Evolutionary conservation across 768 basidiomycete genomes (phyloP).

Genomic region (Daedalea quercina): DNA sequence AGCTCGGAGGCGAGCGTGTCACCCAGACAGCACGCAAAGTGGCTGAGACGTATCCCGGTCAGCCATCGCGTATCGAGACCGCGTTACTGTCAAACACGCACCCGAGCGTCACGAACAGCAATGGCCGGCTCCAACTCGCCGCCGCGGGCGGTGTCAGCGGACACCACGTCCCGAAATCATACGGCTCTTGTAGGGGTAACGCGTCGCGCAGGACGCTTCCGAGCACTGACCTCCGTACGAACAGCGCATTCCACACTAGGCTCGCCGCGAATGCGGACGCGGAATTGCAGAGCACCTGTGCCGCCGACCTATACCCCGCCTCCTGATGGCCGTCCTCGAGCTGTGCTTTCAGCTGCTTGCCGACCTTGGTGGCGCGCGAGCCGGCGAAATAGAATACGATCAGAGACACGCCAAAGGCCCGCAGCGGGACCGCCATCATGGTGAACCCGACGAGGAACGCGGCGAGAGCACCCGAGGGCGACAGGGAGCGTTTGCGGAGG

Average conservation of each 20-base stretch:
- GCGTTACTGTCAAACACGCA: conserved; percentile 29
- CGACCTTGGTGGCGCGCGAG: conserved; percentile 81
- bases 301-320: conserved; percentile 66
- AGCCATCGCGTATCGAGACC: background rate
- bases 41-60: conserved; percentile 35
- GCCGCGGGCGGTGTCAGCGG: conserved; percentile 40
- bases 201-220: conserved; percentile 2
- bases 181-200: conserved; percentile 20
- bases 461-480: conserved; percentile 65
- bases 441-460: conserved; percentile 74
- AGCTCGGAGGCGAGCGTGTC: conserved; percentile 93
- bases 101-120: conserved; percentile 66
- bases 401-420: conserved; percentile 58
- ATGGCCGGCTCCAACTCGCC: conserved; percentile 48
- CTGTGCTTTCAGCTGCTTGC: conserved; percentile 65
- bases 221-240: conserved; percentile 35
- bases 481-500: conserved; percentile 65
- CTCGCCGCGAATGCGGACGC: conserved; percentile 54
- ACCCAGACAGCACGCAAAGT: conserved; percentile 84
- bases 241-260: conserved; percentile 57
- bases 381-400: conserved; percentile 77
- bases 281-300: conserved; percentile 84
- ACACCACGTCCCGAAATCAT: conserved; percentile 51
- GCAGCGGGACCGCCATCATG: conserved; percentile 61
- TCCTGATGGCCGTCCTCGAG: conserved; percentile 77